Evolutionary conservation across 768 basidiomycete genomes (phyloP).

Genomic region (Boletus rubropictus): DNA sequence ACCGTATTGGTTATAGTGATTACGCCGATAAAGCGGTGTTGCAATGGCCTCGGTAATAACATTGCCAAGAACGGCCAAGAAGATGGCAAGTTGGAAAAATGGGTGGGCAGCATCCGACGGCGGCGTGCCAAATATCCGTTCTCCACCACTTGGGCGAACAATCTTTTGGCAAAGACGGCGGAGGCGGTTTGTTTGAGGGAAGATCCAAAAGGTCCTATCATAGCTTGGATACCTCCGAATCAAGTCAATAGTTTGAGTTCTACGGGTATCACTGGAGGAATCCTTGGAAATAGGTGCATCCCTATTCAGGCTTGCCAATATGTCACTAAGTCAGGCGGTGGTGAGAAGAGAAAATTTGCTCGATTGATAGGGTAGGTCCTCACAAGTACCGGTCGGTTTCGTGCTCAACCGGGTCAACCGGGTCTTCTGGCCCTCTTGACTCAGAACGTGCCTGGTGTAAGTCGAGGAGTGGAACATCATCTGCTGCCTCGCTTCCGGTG

Average conservation of each 20-base stretch:
- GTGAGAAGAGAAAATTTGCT: slow-evolving; percentile 3
- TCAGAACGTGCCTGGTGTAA: slow-evolving; percentile 38
- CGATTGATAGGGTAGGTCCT: slow-evolving; percentile 23
- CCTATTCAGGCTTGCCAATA: slow-evolving; percentile 60
- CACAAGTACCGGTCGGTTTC: slow-evolving; percentile 74
- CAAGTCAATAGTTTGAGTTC: slow-evolving; percentile 78
- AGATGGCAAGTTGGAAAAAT: slow-evolving; percentile 68
- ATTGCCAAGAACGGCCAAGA: slow-evolving; percentile 72
- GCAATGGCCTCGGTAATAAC: slow-evolving; percentile 80
- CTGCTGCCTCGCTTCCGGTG: slow-evolving; percentile 44
- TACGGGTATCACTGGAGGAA: slow-evolving; percentile 50
- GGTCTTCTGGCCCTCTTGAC: slow-evolving; percentile 24
- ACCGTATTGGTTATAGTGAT: slow-evolving; percentile 60
- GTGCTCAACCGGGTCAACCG: slow-evolving; percentile 42
- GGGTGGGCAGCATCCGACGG: slow-evolving; percentile 60
- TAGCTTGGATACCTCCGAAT: slow-evolving; percentile 85
- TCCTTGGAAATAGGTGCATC: slow-evolving; percentile 46
- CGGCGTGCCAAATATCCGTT: slow-evolving; percentile 79
- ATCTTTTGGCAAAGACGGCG: slow-evolving; percentile 77
- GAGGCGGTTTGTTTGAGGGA: slow-evolving; percentile 71
- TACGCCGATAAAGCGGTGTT: slow-evolving; percentile 75
- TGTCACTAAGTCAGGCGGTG: slow-evolving; percentile 43
- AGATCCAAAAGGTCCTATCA: slow-evolving; percentile 86
- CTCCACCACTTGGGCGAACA: slow-evolving; percentile 76
- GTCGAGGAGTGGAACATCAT: slow-evolving; percentile 57